Percentiles rank a stretch among this genome's conserved stretches.
These are phyloP conservation scores for Venturia oleaginea DNA, from an alignment of 2,329 filamentous ascomycete genomes.

Conservation along the genomic window DNA sequence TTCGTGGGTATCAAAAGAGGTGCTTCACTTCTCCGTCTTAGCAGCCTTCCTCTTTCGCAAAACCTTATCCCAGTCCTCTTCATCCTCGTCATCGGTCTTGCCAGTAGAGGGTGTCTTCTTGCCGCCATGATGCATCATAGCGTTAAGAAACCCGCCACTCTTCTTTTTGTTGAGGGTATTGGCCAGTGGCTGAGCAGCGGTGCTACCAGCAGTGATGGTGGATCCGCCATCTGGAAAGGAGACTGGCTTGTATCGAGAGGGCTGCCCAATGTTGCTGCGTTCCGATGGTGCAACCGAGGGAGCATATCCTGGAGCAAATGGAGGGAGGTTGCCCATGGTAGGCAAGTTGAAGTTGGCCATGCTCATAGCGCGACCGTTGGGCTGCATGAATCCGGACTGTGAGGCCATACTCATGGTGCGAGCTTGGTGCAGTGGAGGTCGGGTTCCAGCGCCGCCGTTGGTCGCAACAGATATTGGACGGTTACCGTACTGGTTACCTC, in stretches of 20 bases:
- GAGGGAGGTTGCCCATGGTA: background rate
- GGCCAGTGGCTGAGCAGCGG: background rate
- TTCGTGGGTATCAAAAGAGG: background rate
- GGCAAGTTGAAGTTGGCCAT: constrained; percentile 4
- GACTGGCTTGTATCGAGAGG: constrained; percentile 83
- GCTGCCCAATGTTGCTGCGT: constrained; percentile 85
- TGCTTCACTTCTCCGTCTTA: background rate
- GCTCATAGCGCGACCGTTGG: constrained; percentile 13
- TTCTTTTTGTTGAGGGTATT: background rate
- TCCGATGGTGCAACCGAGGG: constrained; percentile 93
- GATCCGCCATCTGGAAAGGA: constrained; percentile 32
- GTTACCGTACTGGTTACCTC: background rate
- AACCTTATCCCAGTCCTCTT: constrained; percentile 9
- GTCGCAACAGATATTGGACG: constrained; percentile 10
- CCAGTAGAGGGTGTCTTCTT: background rate
- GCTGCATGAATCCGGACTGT: constrained; percentile 3
- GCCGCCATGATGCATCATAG: constrained; percentile 1
- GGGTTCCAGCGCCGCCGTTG: background rate
- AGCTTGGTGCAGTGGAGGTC: background rate
- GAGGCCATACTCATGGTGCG: constrained; percentile 11
- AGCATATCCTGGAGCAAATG: constrained; percentile 50
- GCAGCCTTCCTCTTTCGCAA: constrained; percentile 1
- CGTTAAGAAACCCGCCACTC: constrained; percentile 5
- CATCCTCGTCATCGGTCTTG: constrained; percentile 10
- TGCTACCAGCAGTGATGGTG: constrained; percentile 12